Conservation (phyloP, 2,329 filamentous ascomycete genomes). For the Juglanconis sp. region DNA sequence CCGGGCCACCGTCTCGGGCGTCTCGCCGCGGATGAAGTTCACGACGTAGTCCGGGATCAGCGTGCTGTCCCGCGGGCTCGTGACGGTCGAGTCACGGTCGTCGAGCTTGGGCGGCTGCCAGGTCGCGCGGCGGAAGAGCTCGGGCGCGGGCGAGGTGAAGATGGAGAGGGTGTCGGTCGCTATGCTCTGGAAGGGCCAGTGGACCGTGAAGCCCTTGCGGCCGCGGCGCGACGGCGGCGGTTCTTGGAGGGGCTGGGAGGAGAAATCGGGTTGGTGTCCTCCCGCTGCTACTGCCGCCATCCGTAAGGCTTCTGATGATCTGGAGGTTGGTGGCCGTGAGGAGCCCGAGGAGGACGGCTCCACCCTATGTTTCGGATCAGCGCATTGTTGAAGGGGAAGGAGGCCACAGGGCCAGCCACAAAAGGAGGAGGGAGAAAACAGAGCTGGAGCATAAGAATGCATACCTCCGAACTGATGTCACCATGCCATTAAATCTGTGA, state of each 20-base stretch:
- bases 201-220: conserved; percentile 22
- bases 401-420: no score
- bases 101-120: conserved; percentile 1
- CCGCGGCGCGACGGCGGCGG: conserved; percentile 16
- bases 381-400: not conserved
- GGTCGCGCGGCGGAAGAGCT: conserved; percentile 9
- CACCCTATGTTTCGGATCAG: conserved; percentile 2
- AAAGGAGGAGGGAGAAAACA: no score
- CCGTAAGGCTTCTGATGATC: not conserved
- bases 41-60: conserved; percentile 55
- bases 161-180: conserved; percentile 24
- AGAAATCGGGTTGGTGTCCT: not conserved
- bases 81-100: conserved; percentile 14
- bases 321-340: not conserved
- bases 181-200: conserved; percentile 34
- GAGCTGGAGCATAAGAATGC: not conserved
- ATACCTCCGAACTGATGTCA: conserved; percentile 8
- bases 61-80: conserved; percentile 31
- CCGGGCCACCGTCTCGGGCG: conserved; percentile 48
- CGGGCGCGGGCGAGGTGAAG: conserved; percentile 14
- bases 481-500: conserved; percentile 5
- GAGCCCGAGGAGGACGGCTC: not conserved
- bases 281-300: not conserved
- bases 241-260: not conserved
- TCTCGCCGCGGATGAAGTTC: conserved; percentile 54